Conservation (phyloP, 192 early-diverging fungal genomes). For the Lobulomyces angularis region DNA sequence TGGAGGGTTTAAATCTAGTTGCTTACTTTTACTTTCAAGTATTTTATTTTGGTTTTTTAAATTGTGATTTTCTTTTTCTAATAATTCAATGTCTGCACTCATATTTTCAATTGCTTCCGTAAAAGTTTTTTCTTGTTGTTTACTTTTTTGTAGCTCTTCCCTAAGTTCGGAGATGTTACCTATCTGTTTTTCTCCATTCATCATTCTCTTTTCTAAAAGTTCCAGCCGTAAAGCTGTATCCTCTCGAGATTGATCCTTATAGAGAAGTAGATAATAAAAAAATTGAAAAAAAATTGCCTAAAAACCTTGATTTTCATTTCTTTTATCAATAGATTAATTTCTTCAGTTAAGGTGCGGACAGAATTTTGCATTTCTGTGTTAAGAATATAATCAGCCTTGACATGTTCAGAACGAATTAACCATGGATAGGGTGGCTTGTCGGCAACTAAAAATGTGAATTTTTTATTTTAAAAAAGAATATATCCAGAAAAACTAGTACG, state of each 20-base stretch:
- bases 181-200: slow-evolving; percentile 50
- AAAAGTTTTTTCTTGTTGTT: slow-evolving; percentile 52
- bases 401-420: slow-evolving; percentile 60
- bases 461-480: too few species aligned
- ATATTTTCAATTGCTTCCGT: slow-evolving; percentile 59
- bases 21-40: too few species aligned
- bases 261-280: too few species aligned
- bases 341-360: slow-evolving; percentile 59
- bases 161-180: slow-evolving; percentile 52
- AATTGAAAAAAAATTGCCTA: too few species aligned
- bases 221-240: slow-evolving; percentile 64
- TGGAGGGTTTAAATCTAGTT: too few species aligned
- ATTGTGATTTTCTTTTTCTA: slow-evolving; percentile 59
- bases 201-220: slow-evolving; percentile 69
- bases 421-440: too few species aligned
- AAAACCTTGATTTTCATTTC: slow-evolving; percentile 62
- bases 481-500: too few species aligned
- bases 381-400: slow-evolving; percentile 67
- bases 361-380: slow-evolving; percentile 71
- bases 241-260: slow-evolving; percentile 65
- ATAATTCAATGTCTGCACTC: slow-evolving; percentile 51
- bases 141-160: slow-evolving; percentile 37
- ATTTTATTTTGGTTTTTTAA: too few species aligned
- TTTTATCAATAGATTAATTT: slow-evolving; percentile 65
- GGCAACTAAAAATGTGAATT: slow-evolving; percentile 17